phyloP scores from a whole-genome alignment of 306 rosid species.

The Lotus japonicus region DNA sequence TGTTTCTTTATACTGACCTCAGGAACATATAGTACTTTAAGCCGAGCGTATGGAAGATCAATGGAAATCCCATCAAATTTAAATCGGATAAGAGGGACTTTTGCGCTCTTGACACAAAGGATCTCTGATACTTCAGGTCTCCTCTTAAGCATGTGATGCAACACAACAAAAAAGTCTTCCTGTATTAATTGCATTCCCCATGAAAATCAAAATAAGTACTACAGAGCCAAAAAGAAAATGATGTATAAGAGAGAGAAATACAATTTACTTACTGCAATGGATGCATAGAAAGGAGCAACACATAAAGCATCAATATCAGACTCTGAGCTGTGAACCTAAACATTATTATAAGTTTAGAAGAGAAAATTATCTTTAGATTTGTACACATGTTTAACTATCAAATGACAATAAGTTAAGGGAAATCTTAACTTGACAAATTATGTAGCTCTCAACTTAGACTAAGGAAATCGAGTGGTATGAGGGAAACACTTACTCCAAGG shows the following conservation, averaged over 20 bases:
- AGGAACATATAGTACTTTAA: slow-evolving; percentile 34
- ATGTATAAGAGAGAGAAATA: neutral
- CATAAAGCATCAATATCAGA: slow-evolving; percentile 51
- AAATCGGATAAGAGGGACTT: slow-evolving; percentile 43
- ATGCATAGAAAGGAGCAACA: slow-evolving; percentile 40
- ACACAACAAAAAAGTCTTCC: slow-evolving; percentile 39
- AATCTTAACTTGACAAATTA: neutral
- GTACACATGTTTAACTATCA: neutral
- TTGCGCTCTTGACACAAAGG: slow-evolving; percentile 39
- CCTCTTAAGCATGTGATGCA: slow-evolving; percentile 33
- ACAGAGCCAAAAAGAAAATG: neutral
- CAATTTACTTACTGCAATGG: slow-evolving; percentile 30
- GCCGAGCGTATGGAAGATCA: slow-evolving; percentile 40
- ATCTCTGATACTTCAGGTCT: slow-evolving; percentile 39
- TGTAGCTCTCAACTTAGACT: neutral
- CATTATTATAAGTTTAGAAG: neutral
- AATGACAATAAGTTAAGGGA: neutral
- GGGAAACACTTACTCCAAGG: slow-evolving; percentile 35
- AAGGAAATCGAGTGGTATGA: neutral
- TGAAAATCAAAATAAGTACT: neutral
- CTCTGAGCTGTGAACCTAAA: slow-evolving; percentile 38
- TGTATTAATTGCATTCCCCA: slow-evolving; percentile 9
- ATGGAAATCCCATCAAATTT: slow-evolving; percentile 42
- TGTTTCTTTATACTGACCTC: slow-evolving; percentile 28
- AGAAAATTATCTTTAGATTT: neutral